These are phyloP conservation scores for Schizochytrium sp. DNA, from an alignment of 108 stramenopile species.

Conservation along the genomic window DNA sequence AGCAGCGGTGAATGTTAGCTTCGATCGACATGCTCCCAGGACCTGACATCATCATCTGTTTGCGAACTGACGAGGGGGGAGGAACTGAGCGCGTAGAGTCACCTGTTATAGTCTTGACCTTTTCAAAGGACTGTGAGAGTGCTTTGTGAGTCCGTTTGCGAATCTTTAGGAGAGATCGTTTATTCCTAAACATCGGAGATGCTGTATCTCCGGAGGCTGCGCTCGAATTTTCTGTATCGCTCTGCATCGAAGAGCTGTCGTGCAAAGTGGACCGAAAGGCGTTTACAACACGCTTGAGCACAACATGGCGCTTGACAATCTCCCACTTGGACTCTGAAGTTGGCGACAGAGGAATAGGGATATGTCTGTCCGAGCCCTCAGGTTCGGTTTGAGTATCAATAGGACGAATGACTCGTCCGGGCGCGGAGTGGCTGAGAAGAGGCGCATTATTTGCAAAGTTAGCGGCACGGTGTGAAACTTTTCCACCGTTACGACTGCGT, in stretches of 20 bases:
- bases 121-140: not conserved
- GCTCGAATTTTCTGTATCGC: slow-evolving; percentile 19
- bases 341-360: slow-evolving; percentile 12
- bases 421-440: not conserved
- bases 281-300: slow-evolving; percentile 38
- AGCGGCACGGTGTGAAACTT: not conserved
- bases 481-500: not conserved
- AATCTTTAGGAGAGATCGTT: not conserved
- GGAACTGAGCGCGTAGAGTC: not conserved
- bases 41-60: not conserved
- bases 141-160: not conserved
- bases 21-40: not conserved
- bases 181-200: not conserved
- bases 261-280: not conserved
- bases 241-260: not conserved
- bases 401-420: not conserved
- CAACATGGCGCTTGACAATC: slow-evolving; percentile 24
- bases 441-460: not conserved
- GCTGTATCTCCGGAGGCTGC: not conserved
- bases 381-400: not conserved
- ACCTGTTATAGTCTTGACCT: not conserved
- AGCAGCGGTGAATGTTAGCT: not conserved
- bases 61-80: not conserved
- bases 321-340: slow-evolving; percentile 54
- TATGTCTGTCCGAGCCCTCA: not conserved